These are phyloP conservation scores for Exutisphaerella laricina DNA, from an alignment of 2,329 filamentous ascomycete species.

Conservation along the genomic window DNA sequence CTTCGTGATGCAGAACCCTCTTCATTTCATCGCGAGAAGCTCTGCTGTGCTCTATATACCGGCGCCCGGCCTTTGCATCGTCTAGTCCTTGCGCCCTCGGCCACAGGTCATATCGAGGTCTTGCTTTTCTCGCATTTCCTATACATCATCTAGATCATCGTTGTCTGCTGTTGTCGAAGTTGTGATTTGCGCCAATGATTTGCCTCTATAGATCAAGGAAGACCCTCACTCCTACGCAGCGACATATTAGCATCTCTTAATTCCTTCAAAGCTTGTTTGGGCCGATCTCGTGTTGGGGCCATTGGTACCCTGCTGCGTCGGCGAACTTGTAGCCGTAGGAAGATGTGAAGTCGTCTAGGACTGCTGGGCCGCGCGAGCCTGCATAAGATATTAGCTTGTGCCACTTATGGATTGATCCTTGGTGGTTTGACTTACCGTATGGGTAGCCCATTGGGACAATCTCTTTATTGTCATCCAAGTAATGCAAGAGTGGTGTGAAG, in stretches of 20 bases:
- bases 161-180: slow-evolving; percentile 7
- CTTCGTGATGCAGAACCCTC: background rate
- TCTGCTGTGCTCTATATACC: slow-evolving; percentile 7
- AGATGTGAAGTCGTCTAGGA: slow-evolving; percentile 95
- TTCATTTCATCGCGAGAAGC: background rate
- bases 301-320: slow-evolving; percentile 92
- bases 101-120: background rate
- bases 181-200: background rate
- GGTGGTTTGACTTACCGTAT: slow-evolving; percentile 67
- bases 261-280: slow-evolving; percentile 75
- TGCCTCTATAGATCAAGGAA: background rate
- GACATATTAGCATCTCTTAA: background rate
- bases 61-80: background rate
- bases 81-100: slow-evolving; percentile 2
- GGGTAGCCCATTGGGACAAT: slow-evolving; percentile 99
- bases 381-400: slow-evolving; percentile 26
- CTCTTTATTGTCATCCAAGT: slow-evolving; percentile 98
- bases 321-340: slow-evolving; percentile 99
- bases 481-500: slow-evolving; percentile 95
- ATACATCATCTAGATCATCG: slow-evolving; percentile 5
- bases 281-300: slow-evolving; percentile 68
- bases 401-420: too few species aligned
- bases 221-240: background rate
- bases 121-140: slow-evolving; percentile 1
- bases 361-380: slow-evolving; percentile 95